Conservation (phyloP, 306 rosid species). For the Quercus variabilis region DNA sequence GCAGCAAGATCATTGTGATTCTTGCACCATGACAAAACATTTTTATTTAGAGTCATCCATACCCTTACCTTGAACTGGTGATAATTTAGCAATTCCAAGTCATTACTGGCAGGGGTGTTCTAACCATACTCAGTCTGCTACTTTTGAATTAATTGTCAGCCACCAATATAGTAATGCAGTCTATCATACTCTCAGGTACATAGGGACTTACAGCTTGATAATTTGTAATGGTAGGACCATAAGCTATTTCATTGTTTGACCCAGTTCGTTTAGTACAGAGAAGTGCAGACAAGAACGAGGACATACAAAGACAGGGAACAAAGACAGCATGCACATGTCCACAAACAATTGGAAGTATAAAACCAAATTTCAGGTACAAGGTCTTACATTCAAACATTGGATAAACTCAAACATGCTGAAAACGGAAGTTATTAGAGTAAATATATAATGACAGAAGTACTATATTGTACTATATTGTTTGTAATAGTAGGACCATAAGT, state of each 20-base stretch:
- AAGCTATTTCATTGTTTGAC: background rate
- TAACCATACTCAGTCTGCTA: background rate
- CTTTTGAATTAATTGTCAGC: background rate
- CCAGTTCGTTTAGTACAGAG: background rate
- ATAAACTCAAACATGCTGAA: background rate
- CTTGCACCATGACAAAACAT: background rate
- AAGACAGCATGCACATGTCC: background rate
- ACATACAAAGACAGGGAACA: background rate
- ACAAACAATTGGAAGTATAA: background rate
- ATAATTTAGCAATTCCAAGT: background rate
- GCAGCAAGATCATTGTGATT: background rate
- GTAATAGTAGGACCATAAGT: too few relatives aligned
- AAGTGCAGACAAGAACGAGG: background rate
- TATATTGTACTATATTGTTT: too few relatives aligned
- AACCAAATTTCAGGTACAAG: background rate
- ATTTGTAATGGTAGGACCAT: background rate
- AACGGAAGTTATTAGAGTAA: background rate
- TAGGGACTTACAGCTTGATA: background rate
- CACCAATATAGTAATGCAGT: background rate
- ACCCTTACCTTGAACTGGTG: background rate
- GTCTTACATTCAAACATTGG: background rate
- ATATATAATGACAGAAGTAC: background rate
- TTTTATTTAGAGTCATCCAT: background rate
- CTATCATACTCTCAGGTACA: background rate
- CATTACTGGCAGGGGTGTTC: background rate